Base-by-base conservation (phyloP, 1,139 yeast genomes). In the Hansenula anomala region DNA sequence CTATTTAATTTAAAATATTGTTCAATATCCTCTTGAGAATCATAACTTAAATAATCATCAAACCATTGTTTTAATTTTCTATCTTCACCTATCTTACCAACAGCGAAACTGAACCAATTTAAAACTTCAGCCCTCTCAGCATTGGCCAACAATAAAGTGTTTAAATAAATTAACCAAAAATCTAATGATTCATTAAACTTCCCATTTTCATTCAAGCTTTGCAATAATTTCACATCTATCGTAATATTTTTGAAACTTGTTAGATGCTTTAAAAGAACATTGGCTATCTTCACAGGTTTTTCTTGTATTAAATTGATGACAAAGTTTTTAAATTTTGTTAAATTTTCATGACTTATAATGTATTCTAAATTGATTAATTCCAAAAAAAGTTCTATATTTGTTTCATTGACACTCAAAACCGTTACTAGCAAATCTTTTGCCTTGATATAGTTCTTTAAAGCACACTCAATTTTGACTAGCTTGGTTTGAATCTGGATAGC, bases 381-480 rank as follows among this genome's bases (percentile, higher is more conserved):
- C 27, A 49, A 58, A 64, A 51, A 61, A 13, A 66, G 45, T 12
- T 62, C 61, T 4, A 62, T 38, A 5, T 67, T 63, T 6, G 58
- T 53, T 11, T 56, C 48, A 16, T 55, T 47, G 40, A 59, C 47
- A 31, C 46, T 45, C 18, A 70, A 49, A 30, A 60, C 61, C 3
- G 46, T 42, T 6, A 61, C 38, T 7, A 64, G 32, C 16, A 69
- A 39, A 41, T 70, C 75, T 38, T 67, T 60, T 0, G 75, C 73
- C 29, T 54, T 54, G 3, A 59, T 30, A 39, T 54, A 55, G 39
- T 69, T 63, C 2, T 63, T 64, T 16, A 55, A 41, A 31, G 52
- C 56, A 1, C 70, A 29, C 40, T 70, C 65, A 11, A 70, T 42
- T 42, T 69, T 55, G 33, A 68, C 60, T 12, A 66, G 43, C n/a